A percentile compares a stretch with the other conserved stretches of the same genome.
These are phyloP conservation scores for Pseudoturritis turrita DNA, from an alignment of 345 rosid genomes.

Conservation along the genomic window DNA sequence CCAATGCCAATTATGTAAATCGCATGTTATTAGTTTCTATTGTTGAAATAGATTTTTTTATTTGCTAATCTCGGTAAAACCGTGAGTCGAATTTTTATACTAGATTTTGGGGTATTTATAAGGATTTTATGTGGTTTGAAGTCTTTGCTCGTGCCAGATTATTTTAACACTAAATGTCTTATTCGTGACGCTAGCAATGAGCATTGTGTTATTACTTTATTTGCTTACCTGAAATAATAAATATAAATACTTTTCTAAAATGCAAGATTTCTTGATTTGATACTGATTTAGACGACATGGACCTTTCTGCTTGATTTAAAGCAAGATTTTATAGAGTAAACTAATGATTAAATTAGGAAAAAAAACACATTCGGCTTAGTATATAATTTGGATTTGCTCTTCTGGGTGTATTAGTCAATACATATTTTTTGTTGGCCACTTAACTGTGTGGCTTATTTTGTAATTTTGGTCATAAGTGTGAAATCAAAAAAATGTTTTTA, in stretches of 20 bases:
- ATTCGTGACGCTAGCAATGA: conserved; percentile 24
- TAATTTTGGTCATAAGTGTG: not conserved
- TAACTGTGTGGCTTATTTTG: not conserved
- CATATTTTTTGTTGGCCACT: conserved; percentile 9
- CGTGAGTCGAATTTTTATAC: not conserved
- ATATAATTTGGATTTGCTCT: not conserved
- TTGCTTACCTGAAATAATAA: not conserved
- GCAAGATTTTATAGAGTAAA: conserved; percentile 26
- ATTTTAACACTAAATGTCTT: not conserved
- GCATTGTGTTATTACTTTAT: conserved; percentile 11
- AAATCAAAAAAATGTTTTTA: no score
- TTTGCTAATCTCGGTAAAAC: not conserved
- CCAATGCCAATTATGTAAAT: not conserved
- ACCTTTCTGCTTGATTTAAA: conserved; percentile 32
- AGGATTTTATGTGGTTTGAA: not conserved
- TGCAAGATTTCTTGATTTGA: conserved; percentile 14
- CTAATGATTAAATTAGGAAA: not conserved
- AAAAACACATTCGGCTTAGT: not conserved
- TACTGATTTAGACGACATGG: conserved; percentile 28
- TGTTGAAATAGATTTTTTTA: no score
- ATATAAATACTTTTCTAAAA: conserved; percentile 8
- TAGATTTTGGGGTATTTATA: not conserved
- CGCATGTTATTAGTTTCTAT: not conserved
- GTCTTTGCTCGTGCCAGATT: conserved; percentile 12
- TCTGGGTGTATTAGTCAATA: not conserved